These are phyloP conservation scores for Ceratocystis destructans DNA, from an alignment of 2,329 filamentous ascomycete species.

Conservation along the genomic window DNA sequence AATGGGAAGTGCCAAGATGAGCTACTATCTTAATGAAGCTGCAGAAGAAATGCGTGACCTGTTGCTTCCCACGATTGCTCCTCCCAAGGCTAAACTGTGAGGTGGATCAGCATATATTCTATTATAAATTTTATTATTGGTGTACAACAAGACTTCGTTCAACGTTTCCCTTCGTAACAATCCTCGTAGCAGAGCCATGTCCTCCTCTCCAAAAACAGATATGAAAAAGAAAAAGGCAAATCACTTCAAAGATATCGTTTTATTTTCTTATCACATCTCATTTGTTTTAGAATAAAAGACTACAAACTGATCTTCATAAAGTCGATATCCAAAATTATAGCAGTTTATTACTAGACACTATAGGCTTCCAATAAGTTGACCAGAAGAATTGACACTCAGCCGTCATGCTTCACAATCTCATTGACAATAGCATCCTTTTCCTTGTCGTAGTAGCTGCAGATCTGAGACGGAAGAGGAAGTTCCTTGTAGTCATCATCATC, in stretches of 20 bases:
- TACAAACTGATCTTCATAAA: background rate
- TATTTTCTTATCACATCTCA: background rate
- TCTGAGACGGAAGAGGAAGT: constrained; percentile 76
- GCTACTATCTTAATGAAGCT: constrained; percentile 88
- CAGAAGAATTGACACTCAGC: constrained; percentile 34
- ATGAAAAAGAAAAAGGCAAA: too few relatives aligned
- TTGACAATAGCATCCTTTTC: constrained; percentile 62
- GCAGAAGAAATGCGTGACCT: constrained; percentile 80
- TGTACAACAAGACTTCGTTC: background rate
- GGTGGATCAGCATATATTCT: background rate
- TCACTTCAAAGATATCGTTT: too few relatives aligned
- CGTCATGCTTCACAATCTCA: constrained; percentile 91
- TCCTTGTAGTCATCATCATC: constrained; percentile 72
- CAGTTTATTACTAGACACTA: background rate
- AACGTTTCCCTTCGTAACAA: background rate
- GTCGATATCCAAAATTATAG: background rate
- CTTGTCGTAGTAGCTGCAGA: constrained; percentile 60
- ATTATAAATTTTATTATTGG: background rate
- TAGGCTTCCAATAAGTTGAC: background rate
- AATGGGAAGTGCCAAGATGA: constrained; percentile 82
- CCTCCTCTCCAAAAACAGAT: too few relatives aligned
- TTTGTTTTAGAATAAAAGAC: background rate
- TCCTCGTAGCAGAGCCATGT: background rate
- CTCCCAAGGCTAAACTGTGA: constrained; percentile 79
- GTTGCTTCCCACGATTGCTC: constrained; percentile 63